Percentiles rank a stretch among this genome's conserved stretches.
These are phyloP conservation scores for Zoysia matrella DNA, from an alignment of 202 grass and related monocot species.

Conservation along the genomic window DNA sequence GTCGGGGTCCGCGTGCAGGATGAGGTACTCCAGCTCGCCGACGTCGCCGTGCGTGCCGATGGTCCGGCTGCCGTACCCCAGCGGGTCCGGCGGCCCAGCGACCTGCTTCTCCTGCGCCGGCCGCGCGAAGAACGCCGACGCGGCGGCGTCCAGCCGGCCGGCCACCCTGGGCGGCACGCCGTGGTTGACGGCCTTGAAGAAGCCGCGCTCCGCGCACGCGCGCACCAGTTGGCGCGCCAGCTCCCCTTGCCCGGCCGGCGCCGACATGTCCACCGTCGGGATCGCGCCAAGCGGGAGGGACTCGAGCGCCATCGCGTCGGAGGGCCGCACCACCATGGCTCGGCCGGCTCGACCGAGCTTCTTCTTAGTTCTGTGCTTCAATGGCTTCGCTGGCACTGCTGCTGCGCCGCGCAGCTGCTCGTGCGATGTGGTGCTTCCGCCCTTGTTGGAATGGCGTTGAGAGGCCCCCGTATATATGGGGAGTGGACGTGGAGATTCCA, in stretches of 20 bases:
- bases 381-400: neutral
- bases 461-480: conserved; percentile 20
- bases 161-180: conserved; percentile 49
- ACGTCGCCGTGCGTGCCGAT: conserved; percentile 82
- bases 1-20: conserved; percentile 62
- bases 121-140: conserved; percentile 59
- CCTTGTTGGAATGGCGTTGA: neutral
- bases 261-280: conserved; percentile 74
- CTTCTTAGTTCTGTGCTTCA: neutral
- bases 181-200: conserved; percentile 94
- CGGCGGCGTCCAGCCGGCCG: conserved; percentile 51
- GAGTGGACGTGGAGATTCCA: conserved; percentile 33
- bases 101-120: conserved; percentile 53
- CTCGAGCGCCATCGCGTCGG: conserved; percentile 11
- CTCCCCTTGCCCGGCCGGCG: conserved; percentile 28
- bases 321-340: conserved; percentile 50
- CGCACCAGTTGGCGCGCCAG: conserved; percentile 53
- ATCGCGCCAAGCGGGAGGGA: conserved; percentile 35
- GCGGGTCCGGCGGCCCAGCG: conserved; percentile 73
- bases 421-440: neutral
- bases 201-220: conserved; percentile 71
- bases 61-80: conserved; percentile 78
- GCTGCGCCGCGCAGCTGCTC: neutral
- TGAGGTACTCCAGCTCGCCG: conserved; percentile 93
- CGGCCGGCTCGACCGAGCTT: neutral